Evolutionary conservation across 108 stramenopile species (phyloP).

Genomic region (Cyclotella choctawhatcheeana): DNA sequence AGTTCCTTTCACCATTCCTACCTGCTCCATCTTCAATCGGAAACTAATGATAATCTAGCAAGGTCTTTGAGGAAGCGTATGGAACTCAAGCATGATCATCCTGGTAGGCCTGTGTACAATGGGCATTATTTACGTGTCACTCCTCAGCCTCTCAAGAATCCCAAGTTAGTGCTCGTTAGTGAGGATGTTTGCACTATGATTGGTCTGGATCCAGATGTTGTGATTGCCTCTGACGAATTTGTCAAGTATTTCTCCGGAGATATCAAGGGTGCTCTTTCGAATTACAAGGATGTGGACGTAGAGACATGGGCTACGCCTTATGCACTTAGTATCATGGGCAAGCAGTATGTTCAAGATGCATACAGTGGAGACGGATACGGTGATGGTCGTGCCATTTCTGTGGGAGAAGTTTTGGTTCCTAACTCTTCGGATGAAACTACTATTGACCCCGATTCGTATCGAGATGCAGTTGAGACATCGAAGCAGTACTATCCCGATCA

Average conservation of each 20-base stretch:
- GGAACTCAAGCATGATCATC: not conserved
- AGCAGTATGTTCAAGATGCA: constrained; percentile 74
- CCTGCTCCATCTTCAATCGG: constrained; percentile 27
- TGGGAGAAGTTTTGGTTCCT: constrained; percentile 69
- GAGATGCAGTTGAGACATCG: not conserved
- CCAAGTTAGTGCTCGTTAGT: constrained; percentile 59
- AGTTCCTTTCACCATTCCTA: constrained; percentile 32
- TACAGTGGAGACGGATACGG: constrained; percentile 91
- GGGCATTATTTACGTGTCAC: constrained; percentile 80
- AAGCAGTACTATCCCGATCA: constrained; percentile 28
- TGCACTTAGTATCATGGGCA: constrained; percentile 86
- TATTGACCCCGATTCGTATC: not conserved
- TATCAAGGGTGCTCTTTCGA: constrained; percentile 32
- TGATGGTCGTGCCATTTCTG: constrained; percentile 84
- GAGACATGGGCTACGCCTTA: constrained; percentile 91
- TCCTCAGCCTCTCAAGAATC: constrained; percentile 71
- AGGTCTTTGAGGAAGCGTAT: constrained; percentile 12
- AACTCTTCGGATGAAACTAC: not conserved
- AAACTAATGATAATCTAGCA: constrained; percentile 22
- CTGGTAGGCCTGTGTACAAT: constrained; percentile 74
- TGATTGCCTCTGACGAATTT: constrained; percentile 65
- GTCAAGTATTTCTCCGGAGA: constrained; percentile 77
- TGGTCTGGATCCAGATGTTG: constrained; percentile 46
- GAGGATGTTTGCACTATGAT: constrained; percentile 57
- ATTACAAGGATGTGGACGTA: constrained; percentile 2